Evolutionary conservation across 2,329 filamentous ascomycete species (phyloP).

Genomic region (Neodidymelliopsis sp.): DNA sequence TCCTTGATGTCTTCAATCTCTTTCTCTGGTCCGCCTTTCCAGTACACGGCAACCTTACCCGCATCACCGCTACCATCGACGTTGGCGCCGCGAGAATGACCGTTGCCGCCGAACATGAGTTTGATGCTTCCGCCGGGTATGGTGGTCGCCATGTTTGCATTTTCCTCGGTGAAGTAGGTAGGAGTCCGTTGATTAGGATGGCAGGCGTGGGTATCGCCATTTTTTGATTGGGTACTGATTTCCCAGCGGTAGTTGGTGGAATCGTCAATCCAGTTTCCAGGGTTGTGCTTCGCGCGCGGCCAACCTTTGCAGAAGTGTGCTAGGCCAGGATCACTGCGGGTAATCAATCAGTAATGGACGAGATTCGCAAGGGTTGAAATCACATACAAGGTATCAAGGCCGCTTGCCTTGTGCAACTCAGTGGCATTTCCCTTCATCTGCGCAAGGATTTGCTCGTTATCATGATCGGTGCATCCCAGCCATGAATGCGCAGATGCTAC

Average conservation of each 20-base stretch:
- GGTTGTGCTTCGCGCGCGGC: constrained; percentile 33
- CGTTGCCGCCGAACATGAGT: constrained; percentile 39
- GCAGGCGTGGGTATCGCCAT: constrained; percentile 24
- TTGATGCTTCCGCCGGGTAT: constrained; percentile 25
- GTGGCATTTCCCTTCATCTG: constrained; percentile 31
- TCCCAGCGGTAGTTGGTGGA: constrained; percentile 29
- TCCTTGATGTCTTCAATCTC: constrained; percentile 33
- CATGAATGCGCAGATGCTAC: constrained; percentile 33
- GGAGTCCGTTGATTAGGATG: constrained; percentile 26
- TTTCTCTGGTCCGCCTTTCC: constrained; percentile 26
- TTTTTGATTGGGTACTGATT: neutral
- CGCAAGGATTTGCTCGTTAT: constrained; percentile 31
- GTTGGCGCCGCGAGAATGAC: constrained; percentile 32
- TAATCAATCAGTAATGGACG: neutral
- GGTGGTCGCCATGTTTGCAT: constrained; percentile 30
- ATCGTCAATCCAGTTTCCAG: constrained; percentile 34
- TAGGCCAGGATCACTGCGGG: constrained; percentile 25
- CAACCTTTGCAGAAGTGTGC: constrained; percentile 32
- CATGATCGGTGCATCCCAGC: constrained; percentile 33
- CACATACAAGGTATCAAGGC: constrained; percentile 15
- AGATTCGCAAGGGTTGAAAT: constrained; percentile 4
- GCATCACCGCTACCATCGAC: constrained; percentile 26
- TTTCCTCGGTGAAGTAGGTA: constrained; percentile 18
- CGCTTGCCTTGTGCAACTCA: constrained; percentile 11
- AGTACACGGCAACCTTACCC: constrained; percentile 23